These are phyloP conservation scores for Cryptococcus sp. DNA, from an alignment of 1,284 basidiomycete genomes.

Conservation along the genomic window DNA sequence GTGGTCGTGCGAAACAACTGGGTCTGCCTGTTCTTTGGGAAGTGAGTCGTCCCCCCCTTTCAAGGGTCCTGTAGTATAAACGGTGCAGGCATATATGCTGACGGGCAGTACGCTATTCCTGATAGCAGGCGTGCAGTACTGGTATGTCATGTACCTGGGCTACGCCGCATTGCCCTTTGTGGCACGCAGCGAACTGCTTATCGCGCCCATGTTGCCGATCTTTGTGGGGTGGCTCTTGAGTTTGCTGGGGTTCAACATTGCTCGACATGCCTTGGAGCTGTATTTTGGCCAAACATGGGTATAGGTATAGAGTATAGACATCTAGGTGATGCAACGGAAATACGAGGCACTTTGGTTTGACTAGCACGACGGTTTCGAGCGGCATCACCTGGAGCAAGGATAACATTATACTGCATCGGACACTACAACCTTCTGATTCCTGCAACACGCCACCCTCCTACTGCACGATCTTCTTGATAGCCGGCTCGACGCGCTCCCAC, in stretches of 20 bases:
- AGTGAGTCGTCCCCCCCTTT: conserved; percentile 46
- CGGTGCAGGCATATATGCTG: too few relatives aligned
- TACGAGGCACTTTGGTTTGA: too few relatives aligned
- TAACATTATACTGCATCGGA: too few relatives aligned
- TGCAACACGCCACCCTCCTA: too few relatives aligned
- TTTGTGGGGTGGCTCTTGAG: conserved; percentile 78
- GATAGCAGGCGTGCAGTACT: conserved; percentile 76
- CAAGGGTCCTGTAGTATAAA: not conserved
- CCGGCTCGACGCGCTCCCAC: not conserved
- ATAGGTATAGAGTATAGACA: too few relatives aligned
- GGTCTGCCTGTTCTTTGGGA: conserved; percentile 88
- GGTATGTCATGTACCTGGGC: conserved; percentile 84
- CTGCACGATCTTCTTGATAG: too few relatives aligned
- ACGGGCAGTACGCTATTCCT: conserved; percentile 65
- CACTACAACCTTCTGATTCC: too few relatives aligned
- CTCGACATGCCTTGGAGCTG: conserved; percentile 64
- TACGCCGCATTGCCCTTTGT: conserved; percentile 84
- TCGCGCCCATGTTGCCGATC: conserved; percentile 76
- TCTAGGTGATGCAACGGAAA: too few relatives aligned
- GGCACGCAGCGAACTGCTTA: conserved; percentile 73
- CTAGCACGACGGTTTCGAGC: too few relatives aligned
- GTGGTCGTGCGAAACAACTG: conserved; percentile 77
- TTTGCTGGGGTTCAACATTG: conserved; percentile 81
- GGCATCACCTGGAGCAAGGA: too few relatives aligned
- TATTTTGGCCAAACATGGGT: conserved; percentile 60